phyloP scores from a whole-genome alignment of 306 rosid species.

The Gleditsia sinensis region DNA sequence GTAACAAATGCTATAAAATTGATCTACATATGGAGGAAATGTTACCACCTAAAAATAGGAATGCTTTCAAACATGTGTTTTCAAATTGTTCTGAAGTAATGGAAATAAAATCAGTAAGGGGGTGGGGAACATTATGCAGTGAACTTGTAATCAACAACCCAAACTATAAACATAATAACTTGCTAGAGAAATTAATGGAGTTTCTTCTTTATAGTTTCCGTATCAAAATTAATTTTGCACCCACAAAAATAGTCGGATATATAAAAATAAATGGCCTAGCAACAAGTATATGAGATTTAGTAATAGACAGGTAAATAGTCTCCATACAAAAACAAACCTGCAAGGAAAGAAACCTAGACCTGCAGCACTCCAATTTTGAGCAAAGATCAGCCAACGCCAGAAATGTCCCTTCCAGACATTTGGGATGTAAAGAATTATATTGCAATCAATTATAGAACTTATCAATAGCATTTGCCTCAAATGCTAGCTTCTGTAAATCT shows the following conservation, averaged over 20 bases:
- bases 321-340: slow-evolving; percentile 59
- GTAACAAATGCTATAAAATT: too few species aligned
- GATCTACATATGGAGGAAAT: too few species aligned
- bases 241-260: background rate
- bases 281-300: slow-evolving; percentile 20
- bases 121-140: too few species aligned
- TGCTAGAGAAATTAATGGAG: background rate
- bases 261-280: background rate
- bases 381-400: slow-evolving; percentile 79
- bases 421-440: slow-evolving; percentile 49
- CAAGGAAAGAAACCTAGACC: slow-evolving; percentile 74
- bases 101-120: too few species aligned
- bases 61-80: too few species aligned
- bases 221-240: background rate
- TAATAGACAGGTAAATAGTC: background rate
- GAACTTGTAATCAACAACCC: too few species aligned
- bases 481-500: slow-evolving; percentile 85
- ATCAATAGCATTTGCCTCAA: slow-evolving; percentile 87
- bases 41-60: too few species aligned
- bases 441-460: slow-evolving; percentile 69
- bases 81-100: too few species aligned
- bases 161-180: too few species aligned
- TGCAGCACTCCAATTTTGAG: slow-evolving; percentile 91
- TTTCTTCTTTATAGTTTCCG: slow-evolving; percentile 9
- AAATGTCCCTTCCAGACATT: slow-evolving; percentile 77